Conservation (phyloP, 768 basidiomycete species). For the Amanita exitialis region DNA sequence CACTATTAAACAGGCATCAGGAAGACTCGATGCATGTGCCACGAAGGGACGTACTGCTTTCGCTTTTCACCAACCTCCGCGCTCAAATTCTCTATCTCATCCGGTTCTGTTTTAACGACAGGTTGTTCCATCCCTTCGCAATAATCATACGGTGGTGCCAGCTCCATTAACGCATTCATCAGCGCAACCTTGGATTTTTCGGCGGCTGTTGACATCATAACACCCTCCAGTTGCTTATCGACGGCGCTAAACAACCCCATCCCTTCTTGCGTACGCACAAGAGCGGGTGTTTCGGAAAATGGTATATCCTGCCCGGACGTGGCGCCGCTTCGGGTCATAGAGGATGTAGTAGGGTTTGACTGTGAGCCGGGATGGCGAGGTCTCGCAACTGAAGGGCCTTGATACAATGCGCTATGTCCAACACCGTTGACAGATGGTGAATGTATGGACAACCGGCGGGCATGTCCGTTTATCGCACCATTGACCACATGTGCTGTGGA, state of each 20-base stretch:
- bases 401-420: too few species aligned
- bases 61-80: conserved; percentile 27
- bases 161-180: conserved; percentile 23
- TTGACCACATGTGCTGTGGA: neutral
- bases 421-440: neutral
- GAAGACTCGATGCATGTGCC: neutral
- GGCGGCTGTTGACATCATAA: neutral
- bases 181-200: conserved; percentile 8
- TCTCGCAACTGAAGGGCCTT: neutral
- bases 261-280: conserved; percentile 60
- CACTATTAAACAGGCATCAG: neutral
- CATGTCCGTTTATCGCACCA: conserved; percentile 1
- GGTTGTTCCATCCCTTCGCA: conserved; percentile 18
- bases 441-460: neutral
- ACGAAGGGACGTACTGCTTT: neutral
- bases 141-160: conserved; percentile 17
- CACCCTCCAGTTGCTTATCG: conserved; percentile 37
- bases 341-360: conserved; percentile 1
- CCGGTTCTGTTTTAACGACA: conserved; percentile 5
- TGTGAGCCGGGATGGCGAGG: neutral
- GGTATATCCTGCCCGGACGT: conserved; percentile 29
- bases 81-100: neutral
- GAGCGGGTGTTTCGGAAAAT: conserved; percentile 60
- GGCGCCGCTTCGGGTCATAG: conserved; percentile 5
- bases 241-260: conserved; percentile 62